Conservation (phyloP, 441 rosid species). For the Dalechampia spathulata region DNA sequence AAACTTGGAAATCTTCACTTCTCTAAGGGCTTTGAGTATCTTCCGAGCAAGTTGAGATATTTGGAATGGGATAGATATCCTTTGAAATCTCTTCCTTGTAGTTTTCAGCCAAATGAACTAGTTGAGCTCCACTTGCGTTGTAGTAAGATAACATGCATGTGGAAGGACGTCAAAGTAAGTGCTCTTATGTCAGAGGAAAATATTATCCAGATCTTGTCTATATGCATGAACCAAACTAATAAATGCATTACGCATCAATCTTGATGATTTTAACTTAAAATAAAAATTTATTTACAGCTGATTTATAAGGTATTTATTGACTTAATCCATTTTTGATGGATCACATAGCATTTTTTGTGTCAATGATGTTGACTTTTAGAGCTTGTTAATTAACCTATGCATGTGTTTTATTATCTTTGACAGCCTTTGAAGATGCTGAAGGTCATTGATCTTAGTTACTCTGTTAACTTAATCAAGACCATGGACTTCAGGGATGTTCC, state of each 20-base stretch:
- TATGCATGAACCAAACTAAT: no score
- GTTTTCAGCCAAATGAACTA: constrained; percentile 16
- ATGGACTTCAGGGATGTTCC: constrained; percentile 12
- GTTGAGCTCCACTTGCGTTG: constrained; percentile 13
- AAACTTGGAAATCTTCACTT: neutral
- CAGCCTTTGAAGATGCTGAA: constrained; percentile 17
- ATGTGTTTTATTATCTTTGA: no score
- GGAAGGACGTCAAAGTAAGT: constrained; percentile 14
- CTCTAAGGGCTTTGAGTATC: constrained; percentile 1
- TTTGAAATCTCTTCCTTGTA: constrained; percentile 14
- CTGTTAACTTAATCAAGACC: constrained; percentile 6
- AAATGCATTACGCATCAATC: no score
- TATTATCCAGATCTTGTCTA: no score
- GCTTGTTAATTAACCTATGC: no score
- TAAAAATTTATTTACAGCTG: no score
- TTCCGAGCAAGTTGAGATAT: constrained; percentile 16
- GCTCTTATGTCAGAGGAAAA: no score
- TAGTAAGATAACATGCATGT: constrained; percentile 11
- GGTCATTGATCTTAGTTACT: constrained; percentile 20
- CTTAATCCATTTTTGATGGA: no score
- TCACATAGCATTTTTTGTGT: no score
- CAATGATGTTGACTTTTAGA: no score
- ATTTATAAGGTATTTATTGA: no score
- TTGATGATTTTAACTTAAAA: no score
- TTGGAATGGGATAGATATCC: constrained; percentile 18